Conservation (phyloP, 2,329 filamentous ascomycete species). For the Cladosporium cucumerinum region DNA sequence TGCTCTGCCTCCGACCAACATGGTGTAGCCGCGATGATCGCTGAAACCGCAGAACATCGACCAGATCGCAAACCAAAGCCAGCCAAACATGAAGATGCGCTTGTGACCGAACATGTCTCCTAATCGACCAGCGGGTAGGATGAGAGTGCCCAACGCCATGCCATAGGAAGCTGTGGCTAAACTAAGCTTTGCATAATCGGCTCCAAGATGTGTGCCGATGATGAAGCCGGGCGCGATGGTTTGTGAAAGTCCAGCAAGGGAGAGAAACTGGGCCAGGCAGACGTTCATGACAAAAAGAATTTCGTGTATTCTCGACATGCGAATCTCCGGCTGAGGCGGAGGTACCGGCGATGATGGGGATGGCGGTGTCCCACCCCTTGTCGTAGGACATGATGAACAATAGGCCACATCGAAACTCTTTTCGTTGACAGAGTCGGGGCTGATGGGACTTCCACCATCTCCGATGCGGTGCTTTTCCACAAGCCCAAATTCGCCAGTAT, state of each 20-base stretch:
- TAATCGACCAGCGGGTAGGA: conserved; percentile 42
- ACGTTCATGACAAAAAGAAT: conserved; percentile 24
- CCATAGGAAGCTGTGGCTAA: conserved; percentile 45
- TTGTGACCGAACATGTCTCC: conserved; percentile 47
- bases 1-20: conserved; percentile 38
- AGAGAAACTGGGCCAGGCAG: conserved; percentile 29
- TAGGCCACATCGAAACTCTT: conserved; percentile 4
- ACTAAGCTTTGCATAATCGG: conserved; percentile 41
- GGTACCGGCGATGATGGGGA: background rate
- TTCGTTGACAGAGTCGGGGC: conserved; percentile 1
- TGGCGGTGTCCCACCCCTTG: background rate
- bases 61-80: conserved; percentile 41
- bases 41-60: conserved; percentile 40
- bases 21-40: conserved; percentile 32
- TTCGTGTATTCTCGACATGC: conserved; percentile 10
- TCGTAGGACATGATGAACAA: background rate
- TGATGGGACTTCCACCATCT: conserved; percentile 4
- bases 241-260: conserved; percentile 28
- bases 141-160: conserved; percentile 45
- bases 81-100: conserved; percentile 40
- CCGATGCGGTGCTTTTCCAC: conserved; percentile 3
- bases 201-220: conserved; percentile 44
- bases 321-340: background rate
- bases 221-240: conserved; percentile 43
- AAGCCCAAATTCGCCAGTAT: conserved; percentile 10